Conservation (phyloP, 140 eudicot species). For the Ambrosia hybrid region DNA sequence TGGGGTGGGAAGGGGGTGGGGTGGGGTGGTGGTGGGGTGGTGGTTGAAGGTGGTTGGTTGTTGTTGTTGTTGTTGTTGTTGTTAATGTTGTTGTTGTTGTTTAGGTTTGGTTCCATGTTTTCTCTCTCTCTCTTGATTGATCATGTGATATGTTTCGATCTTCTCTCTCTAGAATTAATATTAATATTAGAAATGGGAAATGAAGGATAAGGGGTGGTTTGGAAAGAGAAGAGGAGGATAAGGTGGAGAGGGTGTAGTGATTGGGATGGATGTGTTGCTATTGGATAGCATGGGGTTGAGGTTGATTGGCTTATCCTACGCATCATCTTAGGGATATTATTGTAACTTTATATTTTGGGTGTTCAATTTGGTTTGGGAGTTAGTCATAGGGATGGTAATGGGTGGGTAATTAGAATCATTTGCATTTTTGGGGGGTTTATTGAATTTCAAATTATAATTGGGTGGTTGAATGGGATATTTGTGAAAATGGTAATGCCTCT, state of each 20-base stretch:
- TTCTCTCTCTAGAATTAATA: no score
- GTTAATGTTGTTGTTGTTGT: conserved; percentile 36
- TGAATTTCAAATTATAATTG: no score
- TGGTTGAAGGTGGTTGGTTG: conserved; percentile 19
- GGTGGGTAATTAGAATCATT: no score
- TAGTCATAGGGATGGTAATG: no score
- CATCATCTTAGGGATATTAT: not conserved
- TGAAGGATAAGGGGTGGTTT: conserved; percentile 9
- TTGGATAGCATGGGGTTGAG: conserved; percentile 10
- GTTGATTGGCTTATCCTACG: not conserved
- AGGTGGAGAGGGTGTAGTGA: conserved; percentile 32
- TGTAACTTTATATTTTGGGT: not conserved
- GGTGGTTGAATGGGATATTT: no score
- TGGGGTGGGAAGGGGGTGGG: conserved; percentile 41
- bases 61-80: no score
- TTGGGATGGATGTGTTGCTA: conserved; percentile 25
- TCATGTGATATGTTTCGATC: not conserved
- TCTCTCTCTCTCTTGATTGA: not conserved
- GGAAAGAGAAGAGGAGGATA: conserved; percentile 35
- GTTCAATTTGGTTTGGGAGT: no score
- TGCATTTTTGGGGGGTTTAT: no score
- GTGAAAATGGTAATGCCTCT: no score
- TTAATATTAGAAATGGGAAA: not conserved
- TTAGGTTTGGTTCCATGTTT: conserved; percentile 12
- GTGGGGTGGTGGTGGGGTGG: conserved; percentile 35